Evolutionary conservation across 2,329 filamentous ascomycete species (phyloP).

Genomic region (Talaromyces sp.): DNA sequence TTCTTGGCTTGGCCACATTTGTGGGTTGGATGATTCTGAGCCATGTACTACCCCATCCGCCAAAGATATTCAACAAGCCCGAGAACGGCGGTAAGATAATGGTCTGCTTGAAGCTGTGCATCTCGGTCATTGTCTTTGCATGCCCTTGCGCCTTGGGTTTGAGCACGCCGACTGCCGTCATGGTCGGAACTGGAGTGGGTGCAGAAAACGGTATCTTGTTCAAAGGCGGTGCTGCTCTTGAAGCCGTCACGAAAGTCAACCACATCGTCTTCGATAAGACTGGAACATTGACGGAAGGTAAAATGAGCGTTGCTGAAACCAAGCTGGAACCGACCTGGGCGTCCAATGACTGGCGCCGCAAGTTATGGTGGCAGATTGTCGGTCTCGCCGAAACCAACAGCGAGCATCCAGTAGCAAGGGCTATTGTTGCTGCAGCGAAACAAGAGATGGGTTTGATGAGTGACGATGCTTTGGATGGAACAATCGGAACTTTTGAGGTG

Average conservation of each 20-base stretch:
- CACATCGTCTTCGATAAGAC: conserved; percentile 95
- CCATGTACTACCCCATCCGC: conserved; percentile 79
- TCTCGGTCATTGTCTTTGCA: conserved; percentile 96
- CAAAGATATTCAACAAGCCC: conserved; percentile 77
- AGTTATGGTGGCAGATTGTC: conserved; percentile 92
- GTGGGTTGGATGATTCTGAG: conserved; percentile 91
- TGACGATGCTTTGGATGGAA: conserved; percentile 77
- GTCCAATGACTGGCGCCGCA: conserved; percentile 63
- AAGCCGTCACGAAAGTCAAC: conserved; percentile 84
- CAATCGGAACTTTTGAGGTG: conserved; percentile 79
- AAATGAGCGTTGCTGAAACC: conserved; percentile 83
- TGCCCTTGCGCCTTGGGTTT: conserved; percentile 96
- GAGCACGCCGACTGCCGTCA: conserved; percentile 93
- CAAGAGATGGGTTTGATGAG: conserved; percentile 68
- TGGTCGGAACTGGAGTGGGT: conserved; percentile 97
- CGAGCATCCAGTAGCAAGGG: conserved; percentile 93
- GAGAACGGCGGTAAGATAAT: conserved; percentile 87
- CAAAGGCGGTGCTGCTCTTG: conserved; percentile 89
- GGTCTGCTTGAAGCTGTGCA: conserved; percentile 96
- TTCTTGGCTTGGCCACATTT: conserved; percentile 82
- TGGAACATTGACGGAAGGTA: conserved; percentile 88
- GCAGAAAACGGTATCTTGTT: conserved; percentile 96
- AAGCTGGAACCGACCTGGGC: conserved; percentile 69
- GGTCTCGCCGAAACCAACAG: conserved; percentile 94
- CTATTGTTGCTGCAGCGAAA: conserved; percentile 74